phyloP scores from a whole-genome alignment of 495 filamentous ascomycete species.

The Lepidopterella palustris region DNA sequence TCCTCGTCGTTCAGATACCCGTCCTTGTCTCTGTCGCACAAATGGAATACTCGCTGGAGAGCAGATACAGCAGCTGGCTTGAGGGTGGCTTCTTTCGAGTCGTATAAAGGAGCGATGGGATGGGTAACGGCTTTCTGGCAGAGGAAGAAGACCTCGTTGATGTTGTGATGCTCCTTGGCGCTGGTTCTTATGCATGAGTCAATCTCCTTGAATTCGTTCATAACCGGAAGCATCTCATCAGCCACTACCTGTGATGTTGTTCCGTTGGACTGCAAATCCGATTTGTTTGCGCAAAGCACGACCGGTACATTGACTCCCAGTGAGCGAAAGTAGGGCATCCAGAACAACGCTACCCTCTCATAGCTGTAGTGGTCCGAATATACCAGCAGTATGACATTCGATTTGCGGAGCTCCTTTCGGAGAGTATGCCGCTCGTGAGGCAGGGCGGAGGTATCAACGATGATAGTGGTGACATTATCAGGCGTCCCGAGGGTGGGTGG shows the following conservation, averaged over 20 bases:
- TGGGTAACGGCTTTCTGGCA: constrained; percentile 99
- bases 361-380: constrained; percentile 99
- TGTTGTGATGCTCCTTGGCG: constrained; percentile 88
- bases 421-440: constrained; percentile 85
- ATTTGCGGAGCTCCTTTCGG: constrained; percentile 89
- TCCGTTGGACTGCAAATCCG: constrained; percentile 66
- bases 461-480: constrained; percentile 90
- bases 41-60: constrained; percentile 82
- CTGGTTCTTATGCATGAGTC: constrained; percentile 95
- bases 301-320: constrained; percentile 96
- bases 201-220: constrained; percentile 98
- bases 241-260: constrained; percentile 75
- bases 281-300: constrained; percentile 94
- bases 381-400: constrained; percentile 93
- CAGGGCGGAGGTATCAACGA: constrained; percentile 93
- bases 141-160: constrained; percentile 94
- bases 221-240: constrained; percentile 97
- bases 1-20: constrained; percentile 88
- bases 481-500: constrained; percentile 81
- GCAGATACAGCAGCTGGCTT: constrained; percentile 86
- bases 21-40: constrained; percentile 94
- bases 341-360: constrained; percentile 92
- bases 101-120: constrained; percentile 91
- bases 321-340: constrained; percentile 95
- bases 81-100: constrained; percentile 79